phyloP scores from a whole-genome alignment of 1,139 yeast genomes.

The Debaryomyces psychrophilus region DNA sequence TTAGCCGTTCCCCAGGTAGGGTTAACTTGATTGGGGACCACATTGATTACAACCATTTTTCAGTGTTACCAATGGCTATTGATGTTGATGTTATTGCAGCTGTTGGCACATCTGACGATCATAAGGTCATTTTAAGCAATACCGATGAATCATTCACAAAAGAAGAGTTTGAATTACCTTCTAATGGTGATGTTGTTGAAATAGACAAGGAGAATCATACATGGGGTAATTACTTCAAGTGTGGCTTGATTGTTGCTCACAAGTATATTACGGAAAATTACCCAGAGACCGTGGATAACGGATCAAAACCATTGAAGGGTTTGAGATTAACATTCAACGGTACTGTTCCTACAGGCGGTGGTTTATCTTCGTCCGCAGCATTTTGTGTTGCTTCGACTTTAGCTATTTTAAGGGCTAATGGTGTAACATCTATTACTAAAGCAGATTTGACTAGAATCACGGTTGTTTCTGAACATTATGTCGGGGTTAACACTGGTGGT shows the following conservation, averaged over 20 bases:
- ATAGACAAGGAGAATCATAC: conserved; percentile 54
- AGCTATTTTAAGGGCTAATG: conserved; percentile 60
- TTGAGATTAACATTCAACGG: conserved; percentile 62
- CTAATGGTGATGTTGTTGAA: conserved; percentile 41
- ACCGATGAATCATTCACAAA: conserved; percentile 33
- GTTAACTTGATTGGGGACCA: conserved; percentile 79
- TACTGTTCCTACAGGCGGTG: conserved; percentile 74
- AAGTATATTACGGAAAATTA: conserved; percentile 45
- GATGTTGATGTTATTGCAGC: conserved; percentile 67
- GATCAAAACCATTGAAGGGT: conserved; percentile 40
- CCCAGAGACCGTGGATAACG: conserved; percentile 21
- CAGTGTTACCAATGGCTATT: conserved; percentile 78
- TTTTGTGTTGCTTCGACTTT: conserved; percentile 69
- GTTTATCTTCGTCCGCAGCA: conserved; percentile 74
- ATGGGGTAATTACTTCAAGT: conserved; percentile 72
- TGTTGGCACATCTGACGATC: conserved; percentile 35
- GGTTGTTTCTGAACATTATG: conserved; percentile 69
- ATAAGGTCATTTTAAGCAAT: conserved; percentile 47
- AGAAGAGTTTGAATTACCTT: conserved; percentile 38
- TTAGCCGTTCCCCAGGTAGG: conserved; percentile 71
- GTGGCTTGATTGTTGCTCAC: conserved; percentile 66
- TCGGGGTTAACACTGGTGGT: conserved; percentile 78
- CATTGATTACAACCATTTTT: conserved; percentile 68
- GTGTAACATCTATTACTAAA: conserved; percentile 47
- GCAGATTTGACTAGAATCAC: conserved; percentile 61